Percentiles rank a stretch among this genome's conserved stretches.
Evolutionary conservation across 1,284 basidiomycete genomes (phyloP).

Genomic region (Peniophora sp.): DNA sequence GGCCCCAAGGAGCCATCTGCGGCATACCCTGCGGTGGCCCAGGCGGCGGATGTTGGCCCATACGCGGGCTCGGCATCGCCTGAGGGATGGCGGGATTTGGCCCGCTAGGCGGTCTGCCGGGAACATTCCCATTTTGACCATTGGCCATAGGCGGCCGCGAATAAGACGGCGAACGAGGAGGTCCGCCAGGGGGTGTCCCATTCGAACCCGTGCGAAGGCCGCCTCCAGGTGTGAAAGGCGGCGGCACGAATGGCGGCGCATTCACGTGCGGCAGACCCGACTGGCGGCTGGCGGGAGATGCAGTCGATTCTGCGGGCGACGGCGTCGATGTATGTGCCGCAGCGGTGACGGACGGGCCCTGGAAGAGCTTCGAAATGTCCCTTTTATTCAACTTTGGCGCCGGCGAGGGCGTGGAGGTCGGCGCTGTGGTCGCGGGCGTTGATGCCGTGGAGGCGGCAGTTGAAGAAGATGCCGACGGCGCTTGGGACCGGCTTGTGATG

Average conservation of each 20-base stretch:
- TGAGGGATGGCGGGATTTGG: slow-evolving; percentile 37
- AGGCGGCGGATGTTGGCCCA: slow-evolving; percentile 47
- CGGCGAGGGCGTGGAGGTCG: slow-evolving; percentile 19
- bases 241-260: slow-evolving; percentile 32
- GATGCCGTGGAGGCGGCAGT: slow-evolving; percentile 25
- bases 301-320: slow-evolving; percentile 26
- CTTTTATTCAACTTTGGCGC: slow-evolving; percentile 37
- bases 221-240: slow-evolving; percentile 30
- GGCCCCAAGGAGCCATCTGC: slow-evolving; percentile 26
- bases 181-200: slow-evolving; percentile 30
- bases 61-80: slow-evolving; percentile 56
- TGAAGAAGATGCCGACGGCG: slow-evolving; percentile 23
- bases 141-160: slow-evolving; percentile 49
- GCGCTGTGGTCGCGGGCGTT: slow-evolving; percentile 26
- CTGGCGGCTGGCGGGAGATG: slow-evolving; percentile 31
- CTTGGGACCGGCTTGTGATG: slow-evolving; percentile 23
- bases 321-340: slow-evolving; percentile 27
- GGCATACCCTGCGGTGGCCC: slow-evolving; percentile 34
- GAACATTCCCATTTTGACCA: slow-evolving; percentile 28
- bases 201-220: slow-evolving; percentile 23
- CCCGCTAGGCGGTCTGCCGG: slow-evolving; percentile 45
- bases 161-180: slow-evolving; percentile 61
- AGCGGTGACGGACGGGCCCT: slow-evolving; percentile 35
- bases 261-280: slow-evolving; percentile 24
- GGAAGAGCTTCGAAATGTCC: slow-evolving; percentile 66